Base-by-base conservation (phyloP, 352 stramenopile species). In the Nothophytophthora sp. region DNA sequence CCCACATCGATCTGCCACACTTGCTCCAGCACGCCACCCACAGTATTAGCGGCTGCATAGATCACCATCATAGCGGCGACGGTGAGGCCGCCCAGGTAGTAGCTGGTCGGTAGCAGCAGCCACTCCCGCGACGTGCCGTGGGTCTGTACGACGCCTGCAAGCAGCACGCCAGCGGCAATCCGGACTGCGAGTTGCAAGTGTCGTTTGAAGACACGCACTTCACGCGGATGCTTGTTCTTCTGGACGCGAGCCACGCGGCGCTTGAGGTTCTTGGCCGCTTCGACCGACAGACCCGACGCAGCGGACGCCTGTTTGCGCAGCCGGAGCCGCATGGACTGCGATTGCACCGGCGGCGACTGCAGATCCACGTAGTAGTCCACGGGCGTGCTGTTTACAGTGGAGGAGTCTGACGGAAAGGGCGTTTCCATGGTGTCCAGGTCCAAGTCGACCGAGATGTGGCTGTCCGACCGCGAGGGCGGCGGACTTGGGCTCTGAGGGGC, bases 1-100 rank as follows among this genome's bases (percentile, higher is more conserved):
- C 82, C 82, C 4, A 83, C 35, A 28, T 85, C 72, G 47, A 88
- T 85, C 67, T 92, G 82, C 70, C 70, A 92, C 36, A 90, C 70
- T 13, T 88, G 69, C 47, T 76, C 46, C 15, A 90, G 61, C 0
- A 79, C 78, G 9, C 73, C 81, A 11, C 82, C 82, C 22, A 90
- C 63, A 8, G 75, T 90, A 6, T 57, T 61, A 22, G 75, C 70
- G 0, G 75, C 72, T 11, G 79, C 73, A 30, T 85, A 92, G 44
- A 92, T 85, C 23, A 85, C 73, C 68, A 86, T 86, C 30, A 83
- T 71, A 3, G 82, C 80, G 9, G 76, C 73, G 50, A 82, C 85
- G 10, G 62, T 84, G 22, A 92, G 53, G 16, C 79, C 82, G 41
- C 79, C 82, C 9, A 89, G 48, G 44, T 86, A 90, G 59, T 90